Conservation (phyloP, 139 green algal species). For the Coelastrella sp. region DNA sequence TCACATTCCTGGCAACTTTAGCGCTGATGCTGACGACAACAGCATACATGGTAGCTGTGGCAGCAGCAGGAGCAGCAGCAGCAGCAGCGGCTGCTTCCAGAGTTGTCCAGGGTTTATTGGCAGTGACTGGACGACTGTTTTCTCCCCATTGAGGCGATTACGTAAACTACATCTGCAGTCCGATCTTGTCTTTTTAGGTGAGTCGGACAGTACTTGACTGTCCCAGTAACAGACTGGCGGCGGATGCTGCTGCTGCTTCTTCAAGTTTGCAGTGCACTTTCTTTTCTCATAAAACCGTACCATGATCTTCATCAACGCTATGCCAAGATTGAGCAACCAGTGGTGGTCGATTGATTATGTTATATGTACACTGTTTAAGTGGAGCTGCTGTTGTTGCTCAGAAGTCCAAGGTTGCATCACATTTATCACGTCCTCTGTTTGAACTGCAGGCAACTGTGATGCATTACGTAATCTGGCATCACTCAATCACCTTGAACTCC, state of each 20-base stretch:
- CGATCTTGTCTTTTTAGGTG: constrained; percentile 13
- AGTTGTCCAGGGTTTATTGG: not conserved
- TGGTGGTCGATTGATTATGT: too few species aligned
- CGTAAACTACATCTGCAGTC: constrained; percentile 1
- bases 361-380: too few species aligned
- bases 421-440: not conserved
- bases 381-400: not conserved
- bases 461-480: constrained; percentile 21
- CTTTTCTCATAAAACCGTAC: not conserved
- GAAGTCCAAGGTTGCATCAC: too few species aligned
- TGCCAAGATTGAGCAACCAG: too few species aligned
- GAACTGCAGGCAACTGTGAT: not conserved
- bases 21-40: not conserved
- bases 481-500: constrained; percentile 21
- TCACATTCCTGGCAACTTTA: not conserved
- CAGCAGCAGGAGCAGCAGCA: not conserved
- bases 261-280: too few species aligned
- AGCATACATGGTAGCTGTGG: not conserved
- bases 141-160: constrained; percentile 20
- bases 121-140: constrained; percentile 14
- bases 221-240: too few species aligned
- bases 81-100: not conserved
- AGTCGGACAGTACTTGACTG: too few species aligned
- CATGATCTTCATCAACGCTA: too few species aligned
- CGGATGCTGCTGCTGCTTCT: too few species aligned